Conservation (phyloP, 306 rosid species). For the Begonia fuchsioides region DNA sequence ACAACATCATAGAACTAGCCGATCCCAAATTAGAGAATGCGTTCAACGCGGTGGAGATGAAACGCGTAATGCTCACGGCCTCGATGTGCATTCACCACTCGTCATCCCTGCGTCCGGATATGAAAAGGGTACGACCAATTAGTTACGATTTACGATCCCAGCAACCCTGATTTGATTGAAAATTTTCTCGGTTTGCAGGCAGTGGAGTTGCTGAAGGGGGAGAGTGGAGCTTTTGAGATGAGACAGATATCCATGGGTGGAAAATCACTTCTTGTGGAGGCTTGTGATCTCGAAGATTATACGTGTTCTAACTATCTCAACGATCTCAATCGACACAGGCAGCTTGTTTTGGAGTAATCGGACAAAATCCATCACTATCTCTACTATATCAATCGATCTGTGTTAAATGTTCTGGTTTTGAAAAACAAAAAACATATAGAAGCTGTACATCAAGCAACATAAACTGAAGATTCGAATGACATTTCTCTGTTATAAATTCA, state of each 20-base stretch:
- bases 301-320: slow-evolving; percentile 68
- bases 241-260: slow-evolving; percentile 15
- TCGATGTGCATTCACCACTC: slow-evolving; percentile 68
- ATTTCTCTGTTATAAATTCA: too few species aligned
- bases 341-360: slow-evolving; percentile 58
- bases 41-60: slow-evolving; percentile 52
- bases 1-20: slow-evolving; percentile 37
- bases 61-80: slow-evolving; percentile 45
- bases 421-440: too few species aligned
- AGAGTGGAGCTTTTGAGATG: slow-evolving; percentile 22
- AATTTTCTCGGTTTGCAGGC: slow-evolving; percentile 20
- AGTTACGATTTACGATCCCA: not conserved
- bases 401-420: too few species aligned
- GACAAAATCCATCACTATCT: too few species aligned
- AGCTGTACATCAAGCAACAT: too few species aligned
- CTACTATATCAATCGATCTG: too few species aligned
- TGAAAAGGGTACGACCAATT: slow-evolving; percentile 37
- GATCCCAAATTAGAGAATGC: slow-evolving; percentile 56
- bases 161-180: not conserved
- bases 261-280: slow-evolving; percentile 39
- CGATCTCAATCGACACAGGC: slow-evolving; percentile 74
- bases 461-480: too few species aligned
- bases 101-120: slow-evolving; percentile 54
- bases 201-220: slow-evolving; percentile 47
- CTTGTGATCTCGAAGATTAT: slow-evolving; percentile 74